Conservation (phyloP, 768 basidiomycete genomes). For the Panus rudis region DNA sequence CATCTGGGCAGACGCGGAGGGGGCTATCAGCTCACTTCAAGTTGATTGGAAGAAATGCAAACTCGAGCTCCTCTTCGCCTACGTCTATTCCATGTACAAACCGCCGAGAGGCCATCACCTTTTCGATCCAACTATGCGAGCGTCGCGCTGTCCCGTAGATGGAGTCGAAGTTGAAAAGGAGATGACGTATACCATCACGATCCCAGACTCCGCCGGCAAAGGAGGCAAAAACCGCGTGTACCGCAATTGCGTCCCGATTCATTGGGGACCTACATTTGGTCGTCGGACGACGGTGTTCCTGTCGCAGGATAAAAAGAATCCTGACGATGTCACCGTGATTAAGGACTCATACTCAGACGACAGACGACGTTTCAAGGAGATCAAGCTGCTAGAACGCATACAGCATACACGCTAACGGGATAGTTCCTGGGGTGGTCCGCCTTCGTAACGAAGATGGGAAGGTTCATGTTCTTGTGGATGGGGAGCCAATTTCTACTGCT, state of each 20-base stretch:
- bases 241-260: not conserved
- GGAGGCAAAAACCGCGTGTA: not conserved
- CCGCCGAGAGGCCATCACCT: not conserved
- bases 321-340: not conserved
- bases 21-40: not conserved
- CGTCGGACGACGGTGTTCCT: constrained; percentile 1
- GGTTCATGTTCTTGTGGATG: too few species aligned
- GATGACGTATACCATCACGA: not conserved
- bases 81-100: not conserved
- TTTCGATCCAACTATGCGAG: not conserved
- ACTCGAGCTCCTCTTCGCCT: not conserved
- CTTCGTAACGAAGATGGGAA: too few species aligned
- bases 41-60: not conserved
- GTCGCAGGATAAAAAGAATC: not conserved
- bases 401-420: too few species aligned
- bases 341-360: constrained; percentile 3
- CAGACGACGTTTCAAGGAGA: too few species aligned
- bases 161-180: not conserved
- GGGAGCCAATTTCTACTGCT: too few species aligned
- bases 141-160: not conserved
- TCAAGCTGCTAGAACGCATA: too few species aligned
- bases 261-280: not conserved
- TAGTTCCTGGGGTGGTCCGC: too few species aligned
- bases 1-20: constrained; percentile 1
- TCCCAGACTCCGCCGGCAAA: too few species aligned